Conservation (phyloP, 176 grass and related monocot genomes). For the Lolium perenne region DNA sequence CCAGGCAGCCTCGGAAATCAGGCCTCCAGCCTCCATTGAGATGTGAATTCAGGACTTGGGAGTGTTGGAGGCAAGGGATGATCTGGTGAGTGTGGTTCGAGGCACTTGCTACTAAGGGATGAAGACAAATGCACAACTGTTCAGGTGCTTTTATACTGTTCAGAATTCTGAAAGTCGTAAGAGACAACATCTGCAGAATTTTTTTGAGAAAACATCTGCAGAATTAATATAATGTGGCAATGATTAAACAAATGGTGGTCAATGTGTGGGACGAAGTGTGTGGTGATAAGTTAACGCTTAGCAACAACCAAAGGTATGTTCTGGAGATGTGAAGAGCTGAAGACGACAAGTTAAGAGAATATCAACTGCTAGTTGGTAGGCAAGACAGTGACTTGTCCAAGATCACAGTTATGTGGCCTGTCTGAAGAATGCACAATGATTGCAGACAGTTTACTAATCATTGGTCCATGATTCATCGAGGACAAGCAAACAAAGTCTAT, state of each 20-base stretch:
- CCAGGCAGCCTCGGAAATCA: slow-evolving; percentile 57
- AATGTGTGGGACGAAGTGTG: slow-evolving; percentile 52
- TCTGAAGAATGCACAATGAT: slow-evolving; percentile 49
- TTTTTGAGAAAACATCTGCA: slow-evolving; percentile 23
- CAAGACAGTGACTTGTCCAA: slow-evolving; percentile 55
- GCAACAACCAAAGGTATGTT: slow-evolving; percentile 30
- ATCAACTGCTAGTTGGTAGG: slow-evolving; percentile 59
- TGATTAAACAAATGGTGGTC: slow-evolving; percentile 43
- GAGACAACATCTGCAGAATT: slow-evolving; percentile 33
- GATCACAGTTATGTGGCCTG: slow-evolving; percentile 46
- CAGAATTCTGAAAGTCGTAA: slow-evolving; percentile 33
- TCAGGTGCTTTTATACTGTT: slow-evolving; percentile 67
- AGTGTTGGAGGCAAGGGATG: slow-evolving; percentile 32
- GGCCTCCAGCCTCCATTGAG: slow-evolving; percentile 64
- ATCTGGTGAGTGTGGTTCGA: slow-evolving; percentile 40
- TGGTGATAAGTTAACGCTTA: neutral
- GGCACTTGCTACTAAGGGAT: slow-evolving; percentile 43
- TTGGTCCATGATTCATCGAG: slow-evolving; percentile 45
- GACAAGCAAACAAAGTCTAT: slow-evolving; percentile 39
- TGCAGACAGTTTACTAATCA: slow-evolving; percentile 50
- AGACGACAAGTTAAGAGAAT: slow-evolving; percentile 42
- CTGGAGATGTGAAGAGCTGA: neutral
- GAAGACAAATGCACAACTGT: slow-evolving; percentile 50
- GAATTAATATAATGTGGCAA: neutral
- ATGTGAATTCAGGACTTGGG: slow-evolving; percentile 33